Percentiles rank a stretch among this genome's conserved stretches.
phyloP scores from a whole-genome alignment of 345 rosid species.

The Gossypium sturtianum region DNA sequence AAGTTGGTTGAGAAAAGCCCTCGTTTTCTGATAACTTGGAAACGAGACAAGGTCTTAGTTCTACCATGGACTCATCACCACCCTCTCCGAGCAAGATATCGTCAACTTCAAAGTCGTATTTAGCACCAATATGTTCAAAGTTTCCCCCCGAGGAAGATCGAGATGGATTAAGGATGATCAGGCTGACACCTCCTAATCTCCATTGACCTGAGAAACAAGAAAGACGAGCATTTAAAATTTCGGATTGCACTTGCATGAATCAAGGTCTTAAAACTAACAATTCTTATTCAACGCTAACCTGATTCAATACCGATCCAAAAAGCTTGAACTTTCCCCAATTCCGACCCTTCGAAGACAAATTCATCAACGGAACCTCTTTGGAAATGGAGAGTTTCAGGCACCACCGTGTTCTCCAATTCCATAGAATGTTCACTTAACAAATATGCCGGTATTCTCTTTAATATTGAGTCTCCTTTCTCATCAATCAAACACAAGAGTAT shows the following conservation, averaged over 20 bases:
- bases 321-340: slow-evolving; percentile 49
- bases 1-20: slow-evolving; percentile 23
- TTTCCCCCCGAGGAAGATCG: slow-evolving; percentile 20
- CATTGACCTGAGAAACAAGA: slow-evolving; percentile 68
- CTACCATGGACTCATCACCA: slow-evolving; percentile 58
- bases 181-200: slow-evolving; percentile 60
- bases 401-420: slow-evolving; percentile 18
- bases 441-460: slow-evolving; percentile 60
- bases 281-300: slow-evolving; percentile 39
- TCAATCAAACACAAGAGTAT: slow-evolving; percentile 65
- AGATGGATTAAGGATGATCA: slow-evolving; percentile 30
- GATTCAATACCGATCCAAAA: slow-evolving; percentile 78
- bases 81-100: slow-evolving; percentile 73
- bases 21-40: slow-evolving; percentile 38
- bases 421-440: slow-evolving; percentile 26
- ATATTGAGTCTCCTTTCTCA: slow-evolving; percentile 52
- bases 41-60: slow-evolving; percentile 45
- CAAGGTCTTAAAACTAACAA: not conserved
- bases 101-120: slow-evolving; percentile 56
- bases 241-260: not conserved
- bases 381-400: slow-evolving; percentile 38
- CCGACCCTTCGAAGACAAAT: slow-evolving; percentile 56
- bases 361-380: slow-evolving; percentile 79
- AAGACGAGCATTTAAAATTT: not conserved
- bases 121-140: slow-evolving; percentile 22